These are phyloP conservation scores for Sedum album DNA, from an alignment of 164 flowering plant species.

Conservation along the genomic window DNA sequence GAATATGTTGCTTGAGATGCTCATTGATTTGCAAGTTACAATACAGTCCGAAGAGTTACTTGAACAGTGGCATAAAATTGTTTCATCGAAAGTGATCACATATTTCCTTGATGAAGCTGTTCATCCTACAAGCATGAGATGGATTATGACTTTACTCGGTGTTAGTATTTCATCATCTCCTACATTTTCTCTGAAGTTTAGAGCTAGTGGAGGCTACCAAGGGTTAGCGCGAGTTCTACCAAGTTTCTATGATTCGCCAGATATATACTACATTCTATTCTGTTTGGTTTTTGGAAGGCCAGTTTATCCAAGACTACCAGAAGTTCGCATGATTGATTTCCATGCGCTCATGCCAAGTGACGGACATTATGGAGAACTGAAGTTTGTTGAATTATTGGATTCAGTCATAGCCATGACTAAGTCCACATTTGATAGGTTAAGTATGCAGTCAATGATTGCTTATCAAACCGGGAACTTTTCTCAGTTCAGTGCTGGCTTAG, in stretches of 20 bases:
- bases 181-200: slow-evolving; percentile 86
- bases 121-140: slow-evolving; percentile 98
- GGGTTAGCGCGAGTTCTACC: slow-evolving; percentile 75
- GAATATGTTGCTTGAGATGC: slow-evolving; percentile 96
- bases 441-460: slow-evolving; percentile 75
- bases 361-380: slow-evolving; percentile 64
- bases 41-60: slow-evolving; percentile 80
- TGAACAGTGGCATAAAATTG: slow-evolving; percentile 98
- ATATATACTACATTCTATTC: slow-evolving; percentile 85
- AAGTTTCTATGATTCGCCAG: slow-evolving; percentile 96
- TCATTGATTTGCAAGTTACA: slow-evolving; percentile 91
- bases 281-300: slow-evolving; percentile 95
- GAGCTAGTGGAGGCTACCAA: slow-evolving; percentile 88
- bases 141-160: slow-evolving; percentile 99
- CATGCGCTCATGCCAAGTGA: slow-evolving; percentile 94
- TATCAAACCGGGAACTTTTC: slow-evolving; percentile 86
- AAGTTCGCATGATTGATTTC: slow-evolving; percentile 97
- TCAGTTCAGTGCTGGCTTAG: slow-evolving; percentile 64
- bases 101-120: slow-evolving; percentile 97
- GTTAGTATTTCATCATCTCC: slow-evolving; percentile 89
- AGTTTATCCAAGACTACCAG: slow-evolving; percentile 96
- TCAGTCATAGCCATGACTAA: slow-evolving; percentile 90
- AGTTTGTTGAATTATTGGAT: slow-evolving; percentile 84
- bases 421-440: slow-evolving; percentile 85
- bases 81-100: slow-evolving; percentile 87